Conservation (phyloP, 2,329 filamentous ascomycete genomes). For the Sodiomyces alkalinus region DNA sequence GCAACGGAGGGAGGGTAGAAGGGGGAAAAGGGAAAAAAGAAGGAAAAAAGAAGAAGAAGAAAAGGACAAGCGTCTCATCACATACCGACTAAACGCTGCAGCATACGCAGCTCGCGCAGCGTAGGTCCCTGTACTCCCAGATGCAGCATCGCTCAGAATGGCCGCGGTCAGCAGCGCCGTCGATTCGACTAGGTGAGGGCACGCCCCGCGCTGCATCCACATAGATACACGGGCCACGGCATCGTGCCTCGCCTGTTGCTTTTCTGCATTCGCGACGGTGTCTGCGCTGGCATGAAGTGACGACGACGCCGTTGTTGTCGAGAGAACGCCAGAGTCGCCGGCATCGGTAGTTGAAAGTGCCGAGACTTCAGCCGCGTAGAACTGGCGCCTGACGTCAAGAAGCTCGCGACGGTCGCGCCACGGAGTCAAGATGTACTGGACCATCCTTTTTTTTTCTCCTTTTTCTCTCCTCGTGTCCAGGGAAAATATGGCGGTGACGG, state of each 20-base stretch:
- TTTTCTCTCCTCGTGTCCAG: background rate
- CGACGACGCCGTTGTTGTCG: slow-evolving; percentile 8
- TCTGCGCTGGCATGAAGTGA: slow-evolving; percentile 1
- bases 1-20: background rate
- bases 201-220: slow-evolving; percentile 59
- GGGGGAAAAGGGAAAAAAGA: slow-evolving; percentile 1
- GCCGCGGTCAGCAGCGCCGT: slow-evolving; percentile 60
- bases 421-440: slow-evolving; percentile 58
- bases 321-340: slow-evolving; percentile 2
- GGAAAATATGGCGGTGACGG: too few relatives aligned
- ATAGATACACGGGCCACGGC: slow-evolving; percentile 45
- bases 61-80: slow-evolving; percentile 2
- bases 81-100: slow-evolving; percentile 58
- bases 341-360: slow-evolving; percentile 4
- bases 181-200: slow-evolving; percentile 67
- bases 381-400: slow-evolving; percentile 45
- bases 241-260: slow-evolving; percentile 19
- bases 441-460: slow-evolving; percentile 27
- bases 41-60: slow-evolving; percentile 1
- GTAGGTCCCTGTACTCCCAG: slow-evolving; percentile 32
- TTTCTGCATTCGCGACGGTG: slow-evolving; percentile 1
- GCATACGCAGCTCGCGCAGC: slow-evolving; percentile 55
- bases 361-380: slow-evolving; percentile 33
- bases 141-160: slow-evolving; percentile 43
- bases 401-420: slow-evolving; percentile 56